Conservation (phyloP, 129 eudicot genomes). For the Erigeron canadensis region DNA sequence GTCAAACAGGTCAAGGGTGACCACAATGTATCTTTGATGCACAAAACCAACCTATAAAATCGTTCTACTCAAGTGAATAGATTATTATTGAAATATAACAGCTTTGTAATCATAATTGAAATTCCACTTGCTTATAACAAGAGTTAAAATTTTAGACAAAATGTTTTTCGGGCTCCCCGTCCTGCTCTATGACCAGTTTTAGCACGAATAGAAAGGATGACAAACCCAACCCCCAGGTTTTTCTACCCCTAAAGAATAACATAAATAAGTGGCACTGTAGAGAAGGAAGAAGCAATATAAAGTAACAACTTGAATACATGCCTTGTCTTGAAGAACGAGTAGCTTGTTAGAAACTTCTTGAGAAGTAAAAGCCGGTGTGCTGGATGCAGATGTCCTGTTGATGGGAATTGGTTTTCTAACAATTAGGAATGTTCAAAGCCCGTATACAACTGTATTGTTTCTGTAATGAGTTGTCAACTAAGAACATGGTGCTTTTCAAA, state of each 20-base stretch:
- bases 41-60: neutral
- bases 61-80: neutral
- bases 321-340: slow-evolving; percentile 81
- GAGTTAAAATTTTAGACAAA: no score
- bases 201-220: no score
- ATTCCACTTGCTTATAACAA: no score
- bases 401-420: slow-evolving; percentile 6
- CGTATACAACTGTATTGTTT: neutral
- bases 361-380: slow-evolving; percentile 73
- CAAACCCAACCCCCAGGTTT: neutral
- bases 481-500: slow-evolving; percentile 12
- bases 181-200: no score
- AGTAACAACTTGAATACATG: slow-evolving; percentile 15
- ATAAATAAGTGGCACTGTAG: neutral
- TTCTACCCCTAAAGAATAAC: neutral
- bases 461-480: neutral
- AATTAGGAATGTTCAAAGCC: slow-evolving; percentile 5
- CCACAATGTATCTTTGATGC: neutral
- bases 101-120: neutral
- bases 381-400: slow-evolving; percentile 62
- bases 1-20: neutral
- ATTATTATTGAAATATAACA: neutral
- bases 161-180: no score
- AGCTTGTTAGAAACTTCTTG: slow-evolving; percentile 75
- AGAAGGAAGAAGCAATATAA: neutral